Conservation (phyloP, 768 basidiomycete genomes). For the Trametes elegans region DNA sequence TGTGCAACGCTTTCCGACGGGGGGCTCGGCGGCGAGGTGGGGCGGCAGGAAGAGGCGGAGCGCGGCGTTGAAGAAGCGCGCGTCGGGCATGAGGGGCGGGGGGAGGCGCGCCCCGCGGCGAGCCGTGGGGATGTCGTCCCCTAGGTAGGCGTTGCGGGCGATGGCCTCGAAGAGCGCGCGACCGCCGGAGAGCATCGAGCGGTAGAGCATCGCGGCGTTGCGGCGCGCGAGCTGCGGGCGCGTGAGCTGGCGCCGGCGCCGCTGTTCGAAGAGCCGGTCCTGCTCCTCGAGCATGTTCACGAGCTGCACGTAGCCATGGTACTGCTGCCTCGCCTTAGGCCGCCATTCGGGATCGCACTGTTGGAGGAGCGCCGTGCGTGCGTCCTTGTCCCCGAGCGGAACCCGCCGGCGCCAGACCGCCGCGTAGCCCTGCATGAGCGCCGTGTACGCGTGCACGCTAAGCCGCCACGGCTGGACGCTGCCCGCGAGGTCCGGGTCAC, state of each 20-base stretch:
- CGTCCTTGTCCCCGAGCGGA: conserved; percentile 10
- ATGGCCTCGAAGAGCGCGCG: conserved; percentile 3
- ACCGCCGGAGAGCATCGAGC: conserved; percentile 27
- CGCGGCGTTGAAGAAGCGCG: conserved; percentile 66
- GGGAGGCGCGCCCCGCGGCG: too few relatives aligned
- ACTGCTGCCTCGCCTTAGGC: conserved; percentile 24
- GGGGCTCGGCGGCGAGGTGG: too few relatives aligned
- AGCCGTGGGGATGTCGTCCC: background rate
- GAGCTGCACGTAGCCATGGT: conserved; percentile 37
- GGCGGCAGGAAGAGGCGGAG: conserved; percentile 38
- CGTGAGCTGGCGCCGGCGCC: background rate
- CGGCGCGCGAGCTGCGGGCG: background rate
- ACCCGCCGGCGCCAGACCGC: conserved; percentile 37
- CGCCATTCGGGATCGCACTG: conserved; percentile 15
- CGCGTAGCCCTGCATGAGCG: conserved; percentile 65
- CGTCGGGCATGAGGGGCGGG: conserved; percentile 51
- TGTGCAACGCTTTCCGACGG: background rate
- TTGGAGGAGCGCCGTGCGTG: background rate
- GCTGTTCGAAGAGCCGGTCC: too few relatives aligned
- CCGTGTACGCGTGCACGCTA: conserved; percentile 65
- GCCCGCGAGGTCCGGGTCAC: conserved; percentile 30
- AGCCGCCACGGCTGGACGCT: conserved; percentile 56
- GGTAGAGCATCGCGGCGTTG: conserved; percentile 32
- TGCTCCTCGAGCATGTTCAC: conserved; percentile 15
- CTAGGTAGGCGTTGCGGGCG: background rate